Evolutionary conservation across 106 monocot species (phyloP).

Genomic region (Chionographis japonica): DNA sequence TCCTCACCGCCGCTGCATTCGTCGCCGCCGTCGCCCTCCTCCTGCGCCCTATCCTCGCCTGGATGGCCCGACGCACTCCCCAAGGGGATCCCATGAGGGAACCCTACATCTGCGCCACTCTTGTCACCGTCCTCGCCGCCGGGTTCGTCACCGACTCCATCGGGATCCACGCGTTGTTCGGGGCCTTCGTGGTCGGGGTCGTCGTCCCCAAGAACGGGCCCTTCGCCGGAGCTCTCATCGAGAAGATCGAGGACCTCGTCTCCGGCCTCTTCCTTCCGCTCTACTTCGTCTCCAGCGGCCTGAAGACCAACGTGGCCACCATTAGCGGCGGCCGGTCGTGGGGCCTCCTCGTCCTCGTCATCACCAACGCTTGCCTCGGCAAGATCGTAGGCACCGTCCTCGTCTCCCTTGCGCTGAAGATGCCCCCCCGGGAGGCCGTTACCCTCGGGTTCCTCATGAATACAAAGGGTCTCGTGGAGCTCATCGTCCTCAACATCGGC

Average conservation of each 20-base stretch:
- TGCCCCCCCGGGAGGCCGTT: slow-evolving; percentile 44
- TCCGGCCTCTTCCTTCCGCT: slow-evolving; percentile 47
- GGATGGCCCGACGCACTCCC: slow-evolving; percentile 31
- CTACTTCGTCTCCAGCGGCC: slow-evolving; percentile 67
- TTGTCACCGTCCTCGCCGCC: slow-evolving; percentile 23
- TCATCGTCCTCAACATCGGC: slow-evolving; percentile 70
- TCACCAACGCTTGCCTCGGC: slow-evolving; percentile 58
- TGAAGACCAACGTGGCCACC: slow-evolving; percentile 59
- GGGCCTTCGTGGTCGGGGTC: slow-evolving; percentile 36
- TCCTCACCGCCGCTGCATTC: slow-evolving; percentile 24
- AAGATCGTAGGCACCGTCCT: slow-evolving; percentile 55
- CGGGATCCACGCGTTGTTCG: slow-evolving; percentile 39
- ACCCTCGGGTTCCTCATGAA: slow-evolving; percentile 77
- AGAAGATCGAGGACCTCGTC: slow-evolving; percentile 34
- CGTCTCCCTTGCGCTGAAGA: slow-evolving; percentile 25
- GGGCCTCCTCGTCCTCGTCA: slow-evolving; percentile 52
- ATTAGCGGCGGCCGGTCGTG: slow-evolving; percentile 39
- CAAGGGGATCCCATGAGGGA: slow-evolving; percentile 51
- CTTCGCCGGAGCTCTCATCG: slow-evolving; percentile 26
- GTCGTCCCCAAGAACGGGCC: slow-evolving; percentile 32
- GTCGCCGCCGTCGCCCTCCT: slow-evolving; percentile 14
- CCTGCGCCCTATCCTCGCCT: slow-evolving; percentile 24
- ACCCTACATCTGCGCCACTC: slow-evolving; percentile 33
- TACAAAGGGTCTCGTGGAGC: slow-evolving; percentile 84
- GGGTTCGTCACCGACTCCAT: slow-evolving; percentile 36